Base-by-base conservation (phyloP, 2,329 filamentous ascomycete species). In the Calonectria pauciramosa region DNA sequence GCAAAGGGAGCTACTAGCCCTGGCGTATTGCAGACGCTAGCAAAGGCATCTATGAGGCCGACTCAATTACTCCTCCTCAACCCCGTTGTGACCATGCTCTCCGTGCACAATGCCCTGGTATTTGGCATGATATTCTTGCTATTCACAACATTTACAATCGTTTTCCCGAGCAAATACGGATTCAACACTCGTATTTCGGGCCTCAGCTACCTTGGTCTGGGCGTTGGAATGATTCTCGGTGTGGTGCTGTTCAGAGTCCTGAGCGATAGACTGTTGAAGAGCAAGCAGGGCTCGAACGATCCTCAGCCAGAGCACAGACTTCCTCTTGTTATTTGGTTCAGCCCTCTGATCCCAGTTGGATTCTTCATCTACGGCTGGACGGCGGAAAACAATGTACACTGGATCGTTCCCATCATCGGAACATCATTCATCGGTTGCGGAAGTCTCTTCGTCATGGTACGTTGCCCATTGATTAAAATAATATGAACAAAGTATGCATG, bases 311-410 rank as follows among this genome's bases (percentile, higher is more conserved):
- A 60, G n/a, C 13, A 38, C 4, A 26, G 56, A 36, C 56, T 60
- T 10, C 56, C 56, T 60, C 13, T 60, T 5, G n/a, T 60, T 26
- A 28, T 60, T 41, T 60, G 56, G 56, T 60, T 60, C 34, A 60
- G 56, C 26, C 56, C 56, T 18, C 56, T 60, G 28, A 41, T 60
- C 18, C 56, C 56, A 4, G 56, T 23, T 8, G 56, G 56, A 1
- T 60, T 60, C 34, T 60, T 60, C 34, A 60, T 60, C 6, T 60
- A 60, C 11, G 56, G 56, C 7, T 60, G 56, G 56, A 60, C 56
- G 1, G 56, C 56, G n/a, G 56, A 60, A 23, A 28, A 60, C 16
- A 41, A 60, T 4, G 8, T 60, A 3, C 56, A 60, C 8, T 60
- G 56, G 56, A 60, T 60, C 18, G 56, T 60, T 2, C 56, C 56